Evolutionary conservation across 1,139 yeast species (phyloP).

Genomic region (Arxiozyma bovina): DNA sequence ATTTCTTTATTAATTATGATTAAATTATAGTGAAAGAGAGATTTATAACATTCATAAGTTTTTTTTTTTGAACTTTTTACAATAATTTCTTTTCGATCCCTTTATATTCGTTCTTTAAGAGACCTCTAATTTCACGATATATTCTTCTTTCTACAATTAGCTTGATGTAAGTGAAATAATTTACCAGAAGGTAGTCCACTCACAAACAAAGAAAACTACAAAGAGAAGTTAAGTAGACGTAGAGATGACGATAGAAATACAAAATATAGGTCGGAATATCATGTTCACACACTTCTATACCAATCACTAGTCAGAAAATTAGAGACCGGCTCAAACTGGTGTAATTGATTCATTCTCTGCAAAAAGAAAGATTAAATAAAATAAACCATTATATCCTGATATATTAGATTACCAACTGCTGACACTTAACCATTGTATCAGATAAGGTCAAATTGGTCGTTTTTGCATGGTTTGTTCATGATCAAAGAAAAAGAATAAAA

Average conservation of each 20-base stretch:
- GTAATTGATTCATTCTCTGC: slow-evolving; percentile 14
- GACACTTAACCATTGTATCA: not conserved
- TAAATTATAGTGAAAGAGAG: no score
- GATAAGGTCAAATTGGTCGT: slow-evolving; percentile 2
- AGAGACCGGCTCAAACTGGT: slow-evolving; percentile 26
- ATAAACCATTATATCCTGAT: not conserved
- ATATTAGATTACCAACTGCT: not conserved
- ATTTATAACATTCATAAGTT: no score
- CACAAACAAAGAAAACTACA: not conserved
- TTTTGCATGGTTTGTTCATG: slow-evolving; percentile 3
- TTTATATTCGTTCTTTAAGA: not conserved
- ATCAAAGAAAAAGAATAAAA: no score
- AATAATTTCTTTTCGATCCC: not conserved
- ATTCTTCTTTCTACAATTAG: no score
- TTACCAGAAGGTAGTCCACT: not conserved
- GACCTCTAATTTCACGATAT: not conserved
- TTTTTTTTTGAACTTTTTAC: not conserved
- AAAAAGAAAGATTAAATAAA: slow-evolving; percentile 2
- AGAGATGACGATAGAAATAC: not conserved
- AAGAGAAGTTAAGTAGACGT: not conserved
- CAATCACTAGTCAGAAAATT: slow-evolving; percentile 14
- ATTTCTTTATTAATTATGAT: not conserved
- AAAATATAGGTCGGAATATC: not conserved
- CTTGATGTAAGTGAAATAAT: not conserved
- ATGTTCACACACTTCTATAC: slow-evolving; percentile 28